phyloP scores from a whole-genome alignment of 805 yeast species.

The Martiniozyma abietophila region DNA sequence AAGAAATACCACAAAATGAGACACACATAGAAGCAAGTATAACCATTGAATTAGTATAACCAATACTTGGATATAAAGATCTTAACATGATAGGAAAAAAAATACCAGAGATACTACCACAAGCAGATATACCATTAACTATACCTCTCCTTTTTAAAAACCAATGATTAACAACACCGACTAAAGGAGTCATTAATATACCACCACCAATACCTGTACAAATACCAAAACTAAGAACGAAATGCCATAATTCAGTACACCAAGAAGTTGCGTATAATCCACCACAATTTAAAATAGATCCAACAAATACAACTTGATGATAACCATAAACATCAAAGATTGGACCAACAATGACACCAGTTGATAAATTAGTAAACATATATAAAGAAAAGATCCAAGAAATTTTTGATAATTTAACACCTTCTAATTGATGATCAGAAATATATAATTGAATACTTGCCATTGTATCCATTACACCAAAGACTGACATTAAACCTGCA shows the following conservation, averaged over 20 bases:
- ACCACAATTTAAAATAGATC: conserved; percentile 33
- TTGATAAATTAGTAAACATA: conserved; percentile 39
- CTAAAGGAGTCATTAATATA: conserved; percentile 49
- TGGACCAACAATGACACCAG: conserved; percentile 33
- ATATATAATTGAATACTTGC: conserved; percentile 58
- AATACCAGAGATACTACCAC: conserved; percentile 46
- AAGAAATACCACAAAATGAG: conserved; percentile 28
- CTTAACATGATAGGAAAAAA: conserved; percentile 45
- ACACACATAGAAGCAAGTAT: conserved; percentile 40
- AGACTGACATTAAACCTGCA: conserved; percentile 43
- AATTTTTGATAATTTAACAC: conserved; percentile 37
- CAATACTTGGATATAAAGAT: conserved; percentile 38
- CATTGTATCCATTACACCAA: conserved; percentile 50
- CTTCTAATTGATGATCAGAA: conserved; percentile 44
- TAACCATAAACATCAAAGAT: conserved; percentile 59
- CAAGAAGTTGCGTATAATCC: conserved; percentile 30
- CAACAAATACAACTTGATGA: conserved; percentile 33
- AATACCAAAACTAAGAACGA: conserved; percentile 50
- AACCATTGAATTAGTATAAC: conserved; percentile 48
- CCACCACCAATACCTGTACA: conserved; percentile 54
- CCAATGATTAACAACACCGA: conserved; percentile 61
- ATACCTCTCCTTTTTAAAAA: conserved; percentile 50
- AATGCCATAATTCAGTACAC: conserved; percentile 47
- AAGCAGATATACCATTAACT: conserved; percentile 41
- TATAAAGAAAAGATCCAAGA: conserved; percentile 63